These are phyloP conservation scores for Jaltomata sinuosa DNA, from an alignment of 257 asterid species.

Conservation along the genomic window DNA sequence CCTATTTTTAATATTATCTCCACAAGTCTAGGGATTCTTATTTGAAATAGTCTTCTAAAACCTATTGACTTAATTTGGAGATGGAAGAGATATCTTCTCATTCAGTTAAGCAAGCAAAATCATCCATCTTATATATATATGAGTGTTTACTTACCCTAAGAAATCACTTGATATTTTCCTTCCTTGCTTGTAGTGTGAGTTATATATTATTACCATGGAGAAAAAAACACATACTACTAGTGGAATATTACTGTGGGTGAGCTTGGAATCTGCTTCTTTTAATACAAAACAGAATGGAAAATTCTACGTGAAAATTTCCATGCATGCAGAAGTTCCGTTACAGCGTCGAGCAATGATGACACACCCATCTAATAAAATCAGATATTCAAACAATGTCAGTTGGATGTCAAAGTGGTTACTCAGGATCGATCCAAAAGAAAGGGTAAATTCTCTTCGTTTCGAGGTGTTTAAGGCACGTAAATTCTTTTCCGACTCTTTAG, in stretches of 20 bases:
- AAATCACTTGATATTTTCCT: neutral
- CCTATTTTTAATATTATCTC: no score
- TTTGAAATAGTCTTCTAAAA: neutral
- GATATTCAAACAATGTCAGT: neutral
- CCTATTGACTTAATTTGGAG: neutral
- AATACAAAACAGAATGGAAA: neutral
- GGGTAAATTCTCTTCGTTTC: neutral
- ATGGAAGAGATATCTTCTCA: no score
- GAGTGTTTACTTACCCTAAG: neutral
- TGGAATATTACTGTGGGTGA: neutral
- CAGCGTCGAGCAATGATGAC: neutral
- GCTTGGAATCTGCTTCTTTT: neutral
- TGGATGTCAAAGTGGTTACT: neutral
- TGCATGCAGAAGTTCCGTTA: neutral
- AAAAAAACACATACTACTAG: neutral
- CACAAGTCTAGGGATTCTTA: no score
- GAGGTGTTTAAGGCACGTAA: neutral
- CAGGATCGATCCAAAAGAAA: neutral
- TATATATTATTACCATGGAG: neutral
- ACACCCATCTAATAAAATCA: neutral
- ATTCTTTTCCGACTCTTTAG: neutral
- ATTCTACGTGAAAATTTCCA: neutral
- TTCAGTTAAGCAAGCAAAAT: no score
- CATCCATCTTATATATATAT: neutral
- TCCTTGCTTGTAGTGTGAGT: neutral